Evolutionary conservation across 2,329 filamentous ascomycete species (phyloP).

Genomic region (Xylaria hypoxylon): DNA sequence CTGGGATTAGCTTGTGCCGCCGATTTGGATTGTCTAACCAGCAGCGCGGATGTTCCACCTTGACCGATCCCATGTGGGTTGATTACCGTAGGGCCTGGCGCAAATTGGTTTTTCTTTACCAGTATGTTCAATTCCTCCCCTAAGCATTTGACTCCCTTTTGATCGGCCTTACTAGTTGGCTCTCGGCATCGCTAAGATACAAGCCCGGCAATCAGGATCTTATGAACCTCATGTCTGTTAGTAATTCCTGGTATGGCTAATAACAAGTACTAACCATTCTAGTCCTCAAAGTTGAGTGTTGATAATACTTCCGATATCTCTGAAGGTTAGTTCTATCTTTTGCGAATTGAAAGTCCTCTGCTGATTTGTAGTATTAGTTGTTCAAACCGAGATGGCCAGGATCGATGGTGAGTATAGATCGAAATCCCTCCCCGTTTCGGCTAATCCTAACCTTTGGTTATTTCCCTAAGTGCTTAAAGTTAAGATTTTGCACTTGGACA

Average conservation of each 20-base stretch:
- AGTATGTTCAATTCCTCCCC: not conserved
- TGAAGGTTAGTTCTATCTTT: not conserved
- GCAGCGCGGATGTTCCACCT: not conserved
- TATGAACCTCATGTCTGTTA: not conserved
- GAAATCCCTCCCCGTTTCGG: not conserved
- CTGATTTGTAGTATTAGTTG: not conserved
- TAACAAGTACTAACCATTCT: not conserved
- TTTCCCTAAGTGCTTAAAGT: not conserved
- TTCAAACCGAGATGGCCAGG: not conserved
- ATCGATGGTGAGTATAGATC: not conserved
- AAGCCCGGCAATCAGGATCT: conserved; percentile 6
- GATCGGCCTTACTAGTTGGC: conserved; percentile 1
- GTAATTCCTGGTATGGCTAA: not conserved
- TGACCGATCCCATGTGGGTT: conserved; percentile 10
- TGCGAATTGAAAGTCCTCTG: not conserved
- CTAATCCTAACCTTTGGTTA: not conserved
- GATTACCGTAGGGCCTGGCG: conserved; percentile 7
- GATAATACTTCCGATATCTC: conserved; percentile 1
- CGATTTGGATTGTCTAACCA: not conserved
- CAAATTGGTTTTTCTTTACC: conserved; percentile 6
- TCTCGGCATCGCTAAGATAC: conserved; percentile 11
- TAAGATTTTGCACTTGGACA: conserved; percentile 2
- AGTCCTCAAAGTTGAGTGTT: conserved; percentile 1
- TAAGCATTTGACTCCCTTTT: not conserved
- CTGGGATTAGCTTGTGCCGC: conserved; percentile 4